Conservation (phyloP, 2,329 filamentous ascomycete species). For the Byssothecium circinans region DNA sequence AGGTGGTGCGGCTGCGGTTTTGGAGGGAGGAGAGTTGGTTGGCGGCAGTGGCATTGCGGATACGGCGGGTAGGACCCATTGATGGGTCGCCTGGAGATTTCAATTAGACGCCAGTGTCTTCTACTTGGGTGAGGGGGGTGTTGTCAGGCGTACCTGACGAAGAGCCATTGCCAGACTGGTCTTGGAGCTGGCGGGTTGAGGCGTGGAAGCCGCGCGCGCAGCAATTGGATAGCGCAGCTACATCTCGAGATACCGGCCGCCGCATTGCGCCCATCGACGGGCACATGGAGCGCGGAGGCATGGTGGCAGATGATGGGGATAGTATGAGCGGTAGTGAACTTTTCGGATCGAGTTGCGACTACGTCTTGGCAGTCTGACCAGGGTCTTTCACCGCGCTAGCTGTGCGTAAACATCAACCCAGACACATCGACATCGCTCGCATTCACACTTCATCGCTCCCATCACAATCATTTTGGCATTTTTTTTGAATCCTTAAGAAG, state of each 20-base stretch:
- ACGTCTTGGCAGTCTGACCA: constrained; percentile 29
- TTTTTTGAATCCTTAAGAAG: too few relatives aligned
- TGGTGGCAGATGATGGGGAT: constrained; percentile 26
- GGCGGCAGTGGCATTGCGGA: constrained; percentile 29
- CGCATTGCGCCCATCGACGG: constrained; percentile 36
- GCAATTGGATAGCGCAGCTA: constrained; percentile 18
- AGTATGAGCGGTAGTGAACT: constrained; percentile 21
- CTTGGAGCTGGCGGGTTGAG: constrained; percentile 29
- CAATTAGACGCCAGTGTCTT: neutral
- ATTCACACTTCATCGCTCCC: too few relatives aligned
- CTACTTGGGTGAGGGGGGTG: neutral
- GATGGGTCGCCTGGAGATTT: constrained; percentile 5
- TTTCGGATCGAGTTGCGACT: constrained; percentile 25
- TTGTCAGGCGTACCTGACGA: constrained; percentile 20
- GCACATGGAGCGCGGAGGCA: constrained; percentile 40
- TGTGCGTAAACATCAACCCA: too few relatives aligned
- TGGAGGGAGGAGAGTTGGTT: constrained; percentile 30
- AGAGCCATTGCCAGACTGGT: constrained; percentile 20
- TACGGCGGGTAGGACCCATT: constrained; percentile 23
- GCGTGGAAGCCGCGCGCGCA: constrained; percentile 29
- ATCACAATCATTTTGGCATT: too few relatives aligned
- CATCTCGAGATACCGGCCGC: constrained; percentile 25
- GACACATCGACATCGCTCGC: too few relatives aligned
- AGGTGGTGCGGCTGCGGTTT: constrained; percentile 20
- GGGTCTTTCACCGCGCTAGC: neutral